Conservation (phyloP, 169 alveolate genomes). For the Plasmodium reichenowi region DNA sequence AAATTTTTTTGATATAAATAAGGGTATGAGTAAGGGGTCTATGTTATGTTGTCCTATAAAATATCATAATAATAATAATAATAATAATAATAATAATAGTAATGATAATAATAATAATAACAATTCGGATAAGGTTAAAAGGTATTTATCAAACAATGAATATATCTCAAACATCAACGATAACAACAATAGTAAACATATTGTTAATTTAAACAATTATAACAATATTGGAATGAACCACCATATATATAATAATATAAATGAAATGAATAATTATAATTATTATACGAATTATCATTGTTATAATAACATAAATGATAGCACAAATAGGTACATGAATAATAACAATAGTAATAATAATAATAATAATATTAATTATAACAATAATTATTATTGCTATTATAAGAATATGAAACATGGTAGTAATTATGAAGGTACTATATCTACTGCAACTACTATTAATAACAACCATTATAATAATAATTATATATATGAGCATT, state of each 20-base stretch:
- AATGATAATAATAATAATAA: neutral
- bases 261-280: slow-evolving; percentile 3
- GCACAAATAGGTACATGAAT: slow-evolving; percentile 8
- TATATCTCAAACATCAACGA: neutral
- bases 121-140: neutral
- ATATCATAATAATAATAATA: neutral
- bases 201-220: neutral
- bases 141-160: no score
- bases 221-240: neutral
- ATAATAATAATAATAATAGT: neutral
- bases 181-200: neutral
- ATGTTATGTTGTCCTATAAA: no score
- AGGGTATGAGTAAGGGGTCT: no score
- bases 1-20: no score
- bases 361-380: slow-evolving; percentile 16
- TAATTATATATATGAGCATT: neutral
- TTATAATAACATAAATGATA: slow-evolving; percentile 1
- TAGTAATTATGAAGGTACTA: slow-evolving; percentile 10
- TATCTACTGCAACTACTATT: neutral
- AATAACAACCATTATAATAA: slow-evolving; percentile 6
- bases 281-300: neutral
- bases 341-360: neutral
- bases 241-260: neutral
- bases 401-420: slow-evolving; percentile 24
- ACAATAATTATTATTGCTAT: neutral